phyloP scores from a whole-genome alignment of 2,329 filamentous ascomycete species.

The Diaporthe nobilis region DNA sequence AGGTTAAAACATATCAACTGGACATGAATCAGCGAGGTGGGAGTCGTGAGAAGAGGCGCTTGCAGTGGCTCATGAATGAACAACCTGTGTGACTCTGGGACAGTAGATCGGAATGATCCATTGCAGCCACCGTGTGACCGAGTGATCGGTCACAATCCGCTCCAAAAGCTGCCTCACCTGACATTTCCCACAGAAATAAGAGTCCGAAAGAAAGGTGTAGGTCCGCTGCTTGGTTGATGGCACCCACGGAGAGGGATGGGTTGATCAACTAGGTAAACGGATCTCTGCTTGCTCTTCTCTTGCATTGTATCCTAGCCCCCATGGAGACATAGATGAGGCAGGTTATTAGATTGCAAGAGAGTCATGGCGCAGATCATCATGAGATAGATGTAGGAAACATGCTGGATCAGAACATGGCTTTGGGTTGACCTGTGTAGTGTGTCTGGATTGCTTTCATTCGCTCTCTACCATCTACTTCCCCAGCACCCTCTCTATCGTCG shows the following conservation, averaged over 20 bases:
- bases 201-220: neutral
- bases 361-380: neutral
- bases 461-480: conserved; percentile 51
- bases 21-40: neutral
- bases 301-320: conserved; percentile 78
- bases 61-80: neutral
- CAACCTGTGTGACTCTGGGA: neutral
- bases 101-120: neutral
- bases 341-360: conserved; percentile 82
- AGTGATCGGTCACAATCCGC: neutral
- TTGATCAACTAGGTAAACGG: conserved; percentile 35
- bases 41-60: neutral
- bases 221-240: conserved; percentile 33
- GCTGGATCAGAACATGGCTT: conserved; percentile 34
- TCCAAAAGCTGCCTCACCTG: neutral
- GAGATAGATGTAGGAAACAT: neutral
- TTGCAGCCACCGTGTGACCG: neutral
- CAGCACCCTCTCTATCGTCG: conserved; percentile 73
- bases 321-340: conserved; percentile 62
- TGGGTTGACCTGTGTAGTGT: neutral
- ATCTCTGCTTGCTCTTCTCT: conserved; percentile 67
- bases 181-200: neutral
- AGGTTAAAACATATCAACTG: neutral
- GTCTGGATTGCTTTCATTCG: conserved; percentile 6
- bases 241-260: conserved; percentile 13